Percentiles rank a stretch among this genome's conserved stretches.
Conservation (phyloP, 352 stramenopile species). For the Phytophthora vignae region DNA sequence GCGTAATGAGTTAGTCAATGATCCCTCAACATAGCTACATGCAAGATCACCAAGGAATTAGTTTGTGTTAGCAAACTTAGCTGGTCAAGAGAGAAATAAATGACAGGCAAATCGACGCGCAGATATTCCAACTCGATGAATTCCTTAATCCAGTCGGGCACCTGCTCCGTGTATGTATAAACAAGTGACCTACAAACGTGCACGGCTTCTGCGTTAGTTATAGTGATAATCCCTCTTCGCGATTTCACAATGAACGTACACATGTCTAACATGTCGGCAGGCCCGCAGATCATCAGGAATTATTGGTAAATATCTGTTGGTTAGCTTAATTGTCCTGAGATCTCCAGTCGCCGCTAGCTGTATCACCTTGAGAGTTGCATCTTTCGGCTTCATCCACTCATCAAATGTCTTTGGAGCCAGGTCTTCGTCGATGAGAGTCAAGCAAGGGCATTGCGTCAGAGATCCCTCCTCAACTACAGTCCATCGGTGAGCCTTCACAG, state of each 20-base stretch:
- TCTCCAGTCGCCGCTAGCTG: constrained; percentile 10
- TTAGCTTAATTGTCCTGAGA: constrained; percentile 17
- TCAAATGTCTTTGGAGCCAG: constrained; percentile 15
- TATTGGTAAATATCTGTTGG: constrained; percentile 6
- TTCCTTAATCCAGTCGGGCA: background rate
- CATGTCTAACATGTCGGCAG: background rate
- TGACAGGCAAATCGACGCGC: background rate
- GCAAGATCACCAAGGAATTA: background rate
- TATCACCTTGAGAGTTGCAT: constrained; percentile 18
- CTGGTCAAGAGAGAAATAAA: constrained; percentile 13
- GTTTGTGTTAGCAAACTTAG: background rate
- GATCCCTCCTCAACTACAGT: constrained; percentile 12
- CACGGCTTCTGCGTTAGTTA: background rate
- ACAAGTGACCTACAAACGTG: background rate
- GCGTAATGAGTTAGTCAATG: constrained; percentile 6
- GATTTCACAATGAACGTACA: background rate
- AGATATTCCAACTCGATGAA: background rate
- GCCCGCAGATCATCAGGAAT: constrained; percentile 10
- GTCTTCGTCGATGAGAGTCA: constrained; percentile 21
- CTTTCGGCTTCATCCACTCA: constrained; percentile 19
- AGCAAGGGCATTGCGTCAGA: constrained; percentile 19
- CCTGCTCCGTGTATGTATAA: background rate
- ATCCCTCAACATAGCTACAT: constrained; percentile 20
- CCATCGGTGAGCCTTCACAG: constrained; percentile 19
- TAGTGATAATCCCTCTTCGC: background rate